Evolutionary conservation across 2,329 filamentous ascomycete genomes (phyloP).

Genomic region (Xylariaceae sp.): DNA sequence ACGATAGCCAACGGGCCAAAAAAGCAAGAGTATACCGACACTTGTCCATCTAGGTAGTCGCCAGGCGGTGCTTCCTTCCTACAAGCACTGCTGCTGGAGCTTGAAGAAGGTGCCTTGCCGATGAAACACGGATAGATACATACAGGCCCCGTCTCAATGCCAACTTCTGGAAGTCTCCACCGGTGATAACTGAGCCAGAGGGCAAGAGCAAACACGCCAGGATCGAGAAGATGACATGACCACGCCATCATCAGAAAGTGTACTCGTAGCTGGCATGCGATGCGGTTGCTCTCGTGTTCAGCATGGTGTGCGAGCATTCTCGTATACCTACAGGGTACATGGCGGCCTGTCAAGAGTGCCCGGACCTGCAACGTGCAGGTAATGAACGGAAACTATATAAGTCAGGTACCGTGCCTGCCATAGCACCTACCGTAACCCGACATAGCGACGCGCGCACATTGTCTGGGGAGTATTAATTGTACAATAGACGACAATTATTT

Average conservation of each 20-base stretch:
- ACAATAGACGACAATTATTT: too few relatives aligned
- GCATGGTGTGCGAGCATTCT: conserved; percentile 1
- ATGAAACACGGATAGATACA: conserved; percentile 19
- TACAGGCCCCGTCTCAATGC: conserved; percentile 7
- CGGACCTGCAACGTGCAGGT: background rate
- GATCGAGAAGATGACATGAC: background rate
- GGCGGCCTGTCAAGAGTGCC: conserved; percentile 4
- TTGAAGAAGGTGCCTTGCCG: conserved; percentile 6
- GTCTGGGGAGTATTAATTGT: too few relatives aligned
- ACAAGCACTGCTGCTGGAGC: background rate
- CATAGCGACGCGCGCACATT: background rate
- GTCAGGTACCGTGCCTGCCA: background rate
- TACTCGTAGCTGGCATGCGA: conserved; percentile 3
- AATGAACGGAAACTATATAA: background rate
- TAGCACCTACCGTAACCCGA: background rate
- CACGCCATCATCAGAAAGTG: background rate
- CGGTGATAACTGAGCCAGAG: background rate
- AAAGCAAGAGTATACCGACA: background rate
- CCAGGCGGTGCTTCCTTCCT: background rate
- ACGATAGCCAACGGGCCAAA: background rate
- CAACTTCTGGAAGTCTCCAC: conserved; percentile 2
- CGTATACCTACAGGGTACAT: conserved; percentile 11
- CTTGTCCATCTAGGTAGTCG: background rate
- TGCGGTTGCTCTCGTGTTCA: conserved; percentile 18
- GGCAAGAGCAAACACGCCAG: conserved; percentile 8